Conservation (phyloP, 345 rosid genomes). For the Arabidopsis thaliana region TAIR10.1 NC_003075.7:12625501-12626000, state of each 20-base stretch:
- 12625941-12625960: slow-evolving; percentile 9
- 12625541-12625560: slow-evolving; percentile 6
- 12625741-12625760: slow-evolving; percentile 44
- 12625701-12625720: slow-evolving; percentile 32
- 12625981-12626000: slow-evolving; percentile 17
- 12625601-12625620: slow-evolving; percentile 62
- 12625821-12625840: slow-evolving; percentile 9
- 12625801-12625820: not conserved
- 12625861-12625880: not conserved
- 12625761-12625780: slow-evolving; percentile 19
- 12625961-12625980: slow-evolving; percentile 29
- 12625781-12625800: slow-evolving; percentile 13
- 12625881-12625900: slow-evolving; percentile 7
- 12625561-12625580: slow-evolving; percentile 1
- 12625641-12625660: slow-evolving; percentile 48
- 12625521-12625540: slow-evolving; percentile 43
- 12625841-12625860: not conserved
- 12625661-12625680: slow-evolving; percentile 4
- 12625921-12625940: not conserved
- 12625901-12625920: slow-evolving; percentile 12
- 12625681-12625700: slow-evolving; percentile 2
- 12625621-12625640: slow-evolving; percentile 62
- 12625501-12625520: slow-evolving; percentile 70
- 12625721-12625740: slow-evolving; percentile 50
- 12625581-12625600: slow-evolving; percentile 47